phyloP scores from a whole-genome alignment of 345 rosid species.

The Acer yangbiense region DNA sequence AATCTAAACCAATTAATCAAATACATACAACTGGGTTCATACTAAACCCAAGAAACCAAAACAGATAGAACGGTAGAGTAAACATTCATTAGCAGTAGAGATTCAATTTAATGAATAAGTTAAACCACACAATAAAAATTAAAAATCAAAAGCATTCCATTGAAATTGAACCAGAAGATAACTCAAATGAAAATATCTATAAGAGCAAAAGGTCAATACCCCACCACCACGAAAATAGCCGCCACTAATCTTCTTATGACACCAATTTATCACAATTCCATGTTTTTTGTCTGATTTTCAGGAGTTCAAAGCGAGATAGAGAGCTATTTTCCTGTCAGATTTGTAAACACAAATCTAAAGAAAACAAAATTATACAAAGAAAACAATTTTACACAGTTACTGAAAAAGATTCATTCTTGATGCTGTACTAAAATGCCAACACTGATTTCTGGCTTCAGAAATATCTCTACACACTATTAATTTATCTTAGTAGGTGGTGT shows the following conservation, averaged over 20 bases:
- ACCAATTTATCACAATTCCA: no score
- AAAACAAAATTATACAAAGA: no score
- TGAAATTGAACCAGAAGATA: not conserved
- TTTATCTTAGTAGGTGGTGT: no score
- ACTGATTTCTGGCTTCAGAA: no score
- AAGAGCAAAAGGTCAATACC: conserved; percentile 39
- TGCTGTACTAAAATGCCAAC: no score
- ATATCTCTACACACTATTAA: no score
- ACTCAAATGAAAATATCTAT: not conserved
- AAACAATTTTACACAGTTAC: no score
- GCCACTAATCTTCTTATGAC: conserved; percentile 55
- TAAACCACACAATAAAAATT: not conserved
- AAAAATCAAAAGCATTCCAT: not conserved
- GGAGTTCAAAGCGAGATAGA: no score
- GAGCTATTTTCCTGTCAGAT: no score
- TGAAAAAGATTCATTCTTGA: no score
- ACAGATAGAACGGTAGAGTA: not conserved
- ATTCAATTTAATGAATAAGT: not conserved
- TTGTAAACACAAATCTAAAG: no score
- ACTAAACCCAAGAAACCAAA: not conserved
- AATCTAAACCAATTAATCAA: not conserved
- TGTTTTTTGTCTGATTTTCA: no score
- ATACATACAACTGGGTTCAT: not conserved
- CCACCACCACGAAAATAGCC: conserved; percentile 67
- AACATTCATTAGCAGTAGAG: not conserved